Percentiles rank a stretch among this genome's conserved stretches.
phyloP scores from a whole-genome alignment of 805 yeast genomes.

The Starmerella riodocensis region DNA sequence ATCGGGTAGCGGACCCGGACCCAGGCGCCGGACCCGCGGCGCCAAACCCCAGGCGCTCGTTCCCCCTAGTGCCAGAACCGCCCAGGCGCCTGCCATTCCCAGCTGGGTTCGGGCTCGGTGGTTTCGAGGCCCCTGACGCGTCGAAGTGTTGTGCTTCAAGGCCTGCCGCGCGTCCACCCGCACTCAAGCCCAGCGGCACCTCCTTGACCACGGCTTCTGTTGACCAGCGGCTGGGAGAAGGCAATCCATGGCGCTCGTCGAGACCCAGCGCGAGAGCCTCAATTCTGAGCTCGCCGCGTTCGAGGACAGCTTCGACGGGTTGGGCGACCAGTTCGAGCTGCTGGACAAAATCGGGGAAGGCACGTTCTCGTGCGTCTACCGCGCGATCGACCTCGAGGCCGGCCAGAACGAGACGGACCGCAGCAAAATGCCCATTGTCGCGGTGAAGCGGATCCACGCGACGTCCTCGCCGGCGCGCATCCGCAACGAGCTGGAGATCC shows the following conservation, averaged over 20 bases:
- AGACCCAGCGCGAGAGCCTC: slow-evolving; percentile 20
- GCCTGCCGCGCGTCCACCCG: too few relatives aligned
- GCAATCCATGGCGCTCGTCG: slow-evolving; percentile 3
- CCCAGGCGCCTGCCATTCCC: too few relatives aligned
- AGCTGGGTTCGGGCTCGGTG: too few relatives aligned
- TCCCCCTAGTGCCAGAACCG: too few relatives aligned
- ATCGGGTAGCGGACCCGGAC: too few relatives aligned
- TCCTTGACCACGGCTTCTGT: too few relatives aligned
- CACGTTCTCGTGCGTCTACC: slow-evolving; percentile 49
- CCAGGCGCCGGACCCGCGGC: too few relatives aligned
- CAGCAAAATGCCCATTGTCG: slow-evolving; percentile 38
- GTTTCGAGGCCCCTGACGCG: too few relatives aligned
- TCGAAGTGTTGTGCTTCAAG: too few relatives aligned
- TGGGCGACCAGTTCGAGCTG: slow-evolving; percentile 37
- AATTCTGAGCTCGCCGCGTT: slow-evolving; percentile 29
- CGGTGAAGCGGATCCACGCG: slow-evolving; percentile 83
- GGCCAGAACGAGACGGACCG: slow-evolving; percentile 2
- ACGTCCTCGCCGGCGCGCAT: slow-evolving; percentile 91
- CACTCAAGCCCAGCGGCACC: too few relatives aligned
- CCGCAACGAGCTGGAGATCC: slow-evolving; percentile 67
- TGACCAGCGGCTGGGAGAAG: too few relatives aligned
- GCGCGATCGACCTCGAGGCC: slow-evolving; percentile 37
- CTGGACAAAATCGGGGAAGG: slow-evolving; percentile 56
- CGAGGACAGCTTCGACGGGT: slow-evolving; percentile 37
- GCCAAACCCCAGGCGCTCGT: too few relatives aligned